Conservation (phyloP, 129 eudicot species). For the Daucus carota region DNA sequence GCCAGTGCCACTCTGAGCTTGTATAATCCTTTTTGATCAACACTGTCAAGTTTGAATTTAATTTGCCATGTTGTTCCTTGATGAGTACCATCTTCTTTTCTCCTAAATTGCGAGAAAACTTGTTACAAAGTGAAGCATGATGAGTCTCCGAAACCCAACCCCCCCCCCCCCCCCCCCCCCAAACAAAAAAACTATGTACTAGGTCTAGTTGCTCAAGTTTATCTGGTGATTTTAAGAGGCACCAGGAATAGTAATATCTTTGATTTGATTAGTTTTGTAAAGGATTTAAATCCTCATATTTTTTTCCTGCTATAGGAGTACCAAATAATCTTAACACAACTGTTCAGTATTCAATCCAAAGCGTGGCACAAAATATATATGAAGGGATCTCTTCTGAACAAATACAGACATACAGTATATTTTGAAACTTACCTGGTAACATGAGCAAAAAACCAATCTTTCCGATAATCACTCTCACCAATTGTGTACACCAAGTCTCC, state of each 20-base stretch:
- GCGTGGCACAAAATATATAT: background rate
- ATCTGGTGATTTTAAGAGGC: too few relatives aligned
- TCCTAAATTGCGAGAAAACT: constrained; percentile 23
- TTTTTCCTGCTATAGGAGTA: too few relatives aligned
- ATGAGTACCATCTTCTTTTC: constrained; percentile 27
- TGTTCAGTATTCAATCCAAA: background rate
- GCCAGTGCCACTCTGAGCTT: constrained; percentile 59
- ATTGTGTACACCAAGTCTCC: constrained; percentile 52
- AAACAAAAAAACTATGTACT: too few relatives aligned
- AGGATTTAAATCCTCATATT: too few relatives aligned
- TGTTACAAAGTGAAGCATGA: constrained; percentile 1
- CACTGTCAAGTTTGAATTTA: constrained; percentile 41
- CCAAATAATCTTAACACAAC: too few relatives aligned
- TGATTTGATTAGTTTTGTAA: too few relatives aligned
- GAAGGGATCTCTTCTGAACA: too few relatives aligned
- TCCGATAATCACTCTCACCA: constrained; percentile 44
- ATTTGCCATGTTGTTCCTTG: constrained; percentile 67
- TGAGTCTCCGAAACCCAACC: background rate
- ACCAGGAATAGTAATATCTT: too few relatives aligned
- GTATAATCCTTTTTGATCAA: constrained; percentile 29
- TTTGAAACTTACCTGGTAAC: constrained; percentile 36
- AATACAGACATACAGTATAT: background rate
- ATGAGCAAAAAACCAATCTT: constrained; percentile 75
- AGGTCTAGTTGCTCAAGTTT: too few relatives aligned
- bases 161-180: too few relatives aligned